Evolutionary conservation across 164 flowering plant genomes (phyloP), one percentile per base, ranked within the genome.

Genomic region (Euptelea pleiosperma): DNA sequence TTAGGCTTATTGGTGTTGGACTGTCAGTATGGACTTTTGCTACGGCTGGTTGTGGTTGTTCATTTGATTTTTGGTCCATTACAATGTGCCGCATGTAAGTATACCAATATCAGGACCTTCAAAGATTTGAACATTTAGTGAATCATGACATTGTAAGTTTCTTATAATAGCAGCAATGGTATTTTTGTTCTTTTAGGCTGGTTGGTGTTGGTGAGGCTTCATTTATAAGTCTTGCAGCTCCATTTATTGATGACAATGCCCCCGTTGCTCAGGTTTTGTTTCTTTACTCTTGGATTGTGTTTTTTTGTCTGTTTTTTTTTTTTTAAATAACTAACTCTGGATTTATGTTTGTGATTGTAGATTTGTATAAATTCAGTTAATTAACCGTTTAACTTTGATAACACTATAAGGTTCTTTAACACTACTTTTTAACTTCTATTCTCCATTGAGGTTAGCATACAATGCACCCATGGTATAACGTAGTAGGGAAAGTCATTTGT

Each of bases 171-270:
- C 31, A 46, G 3, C 47, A 26, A 44, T 36, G 18, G 3, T 35
- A 8, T 33, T 46, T n/a, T 2, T 52, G n/a, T 63, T 15, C 25
- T 33, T 53, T 14, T 44, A 73, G 76, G 98, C 47, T 93, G 61
- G 97, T 93, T 46, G 99, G 99, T 75, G 96, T 93, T 48, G 99
- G 99, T 24, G 99, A 93, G 69, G 99, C 99, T 50, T 93, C 97
- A 57, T 93, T 93, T 62, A 80, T 93, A 47, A 93, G 97, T 73
- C 97, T 90, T 73, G 98, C 97, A 46, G 92, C 98, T 57, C 98
- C 98, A 36, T 93, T 86, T 67, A 93, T 93, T 55, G 98, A 93
- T 69, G 98, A 93, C 64, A 82, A 86, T 77, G 98, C 98, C 41
- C 98, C 98, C 29, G 75, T 57, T 51, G 55, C 86, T 52, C 82